phyloP scores from a whole-genome alignment of 1,139 yeast species.

The Yamadazyma dushanensis region DNA sequence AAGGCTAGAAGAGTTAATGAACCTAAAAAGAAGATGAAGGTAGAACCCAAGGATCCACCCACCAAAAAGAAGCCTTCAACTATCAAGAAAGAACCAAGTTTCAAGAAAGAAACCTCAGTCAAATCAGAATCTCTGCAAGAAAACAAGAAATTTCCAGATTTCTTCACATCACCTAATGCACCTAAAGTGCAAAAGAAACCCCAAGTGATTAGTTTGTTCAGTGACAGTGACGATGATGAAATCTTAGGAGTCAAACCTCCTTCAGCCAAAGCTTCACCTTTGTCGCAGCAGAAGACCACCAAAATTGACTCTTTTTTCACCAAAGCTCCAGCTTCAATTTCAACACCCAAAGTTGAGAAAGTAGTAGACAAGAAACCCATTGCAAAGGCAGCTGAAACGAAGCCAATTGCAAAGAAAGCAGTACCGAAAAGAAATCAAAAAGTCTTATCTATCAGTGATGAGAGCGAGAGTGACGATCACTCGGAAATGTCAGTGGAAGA shows the following conservation, averaged over 20 bases:
- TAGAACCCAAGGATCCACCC: constrained; percentile 12
- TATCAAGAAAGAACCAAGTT: constrained; percentile 2
- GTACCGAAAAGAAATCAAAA: too few relatives aligned
- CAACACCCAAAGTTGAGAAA: constrained; percentile 11
- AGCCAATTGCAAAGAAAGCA: too few relatives aligned
- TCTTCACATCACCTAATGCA: constrained; percentile 14
- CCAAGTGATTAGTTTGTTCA: constrained; percentile 20
- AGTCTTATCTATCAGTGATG: constrained; percentile 3
- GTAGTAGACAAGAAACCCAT: constrained; percentile 10
- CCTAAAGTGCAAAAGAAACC: constrained; percentile 9
- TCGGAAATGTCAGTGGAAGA: constrained; percentile 7
- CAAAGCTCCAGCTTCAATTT: constrained; percentile 5
- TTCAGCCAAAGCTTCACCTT: constrained; percentile 10
- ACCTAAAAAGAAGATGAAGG: constrained; percentile 14
- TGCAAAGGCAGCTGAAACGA: constrained; percentile 11
- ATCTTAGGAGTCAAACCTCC: constrained; percentile 18
- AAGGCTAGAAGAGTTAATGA: constrained; percentile 24
- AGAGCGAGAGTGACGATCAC: constrained; percentile 7
- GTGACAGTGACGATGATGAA: constrained; percentile 39
- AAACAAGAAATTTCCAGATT: constrained; percentile 14
- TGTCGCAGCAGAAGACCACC: constrained; percentile 9
- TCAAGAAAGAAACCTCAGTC: constrained; percentile 2
- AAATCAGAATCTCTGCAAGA: constrained; percentile 4
- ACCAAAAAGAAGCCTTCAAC: constrained; percentile 9
- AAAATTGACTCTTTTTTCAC: constrained; percentile 1